These are phyloP conservation scores for Diospyros lotus DNA, from an alignment of 148 eudicot species.

Conservation along the genomic window DNA sequence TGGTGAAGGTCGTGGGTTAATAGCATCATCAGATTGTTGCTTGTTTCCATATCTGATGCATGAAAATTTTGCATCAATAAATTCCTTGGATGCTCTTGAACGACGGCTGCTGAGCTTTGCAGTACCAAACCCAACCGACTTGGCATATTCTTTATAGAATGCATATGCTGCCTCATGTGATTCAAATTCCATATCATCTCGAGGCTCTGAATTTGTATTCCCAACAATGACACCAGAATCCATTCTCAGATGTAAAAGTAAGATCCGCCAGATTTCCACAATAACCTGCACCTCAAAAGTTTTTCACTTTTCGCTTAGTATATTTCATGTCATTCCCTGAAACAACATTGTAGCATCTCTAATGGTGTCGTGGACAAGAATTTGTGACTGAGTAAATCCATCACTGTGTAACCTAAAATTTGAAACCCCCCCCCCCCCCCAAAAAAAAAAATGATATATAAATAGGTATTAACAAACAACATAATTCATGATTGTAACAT, in stretches of 20 bases:
- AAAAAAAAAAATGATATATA: neutral
- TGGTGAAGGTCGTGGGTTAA: constrained; percentile 71
- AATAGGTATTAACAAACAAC: neutral
- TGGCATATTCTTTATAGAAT: constrained; percentile 65
- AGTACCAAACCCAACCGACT: constrained; percentile 61
- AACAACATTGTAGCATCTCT: neutral
- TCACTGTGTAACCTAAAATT: constrained; percentile 1
- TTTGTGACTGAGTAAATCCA: neutral
- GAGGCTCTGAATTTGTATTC: constrained; percentile 37
- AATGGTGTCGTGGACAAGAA: neutral
- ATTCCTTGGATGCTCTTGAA: constrained; percentile 63
- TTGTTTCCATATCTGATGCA: constrained; percentile 69
- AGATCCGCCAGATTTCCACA: neutral
- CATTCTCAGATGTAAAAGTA: constrained; percentile 20
- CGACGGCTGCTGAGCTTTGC: constrained; percentile 72
- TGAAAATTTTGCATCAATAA: constrained; percentile 68
- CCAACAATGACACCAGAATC: constrained; percentile 22
- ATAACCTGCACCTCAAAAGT: neutral
- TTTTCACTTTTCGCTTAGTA: constrained; percentile 9
- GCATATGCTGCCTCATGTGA: constrained; percentile 60
- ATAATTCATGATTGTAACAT: neutral
- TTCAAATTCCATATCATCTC: constrained; percentile 54
- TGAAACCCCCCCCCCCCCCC: neutral
- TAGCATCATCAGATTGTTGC: constrained; percentile 69
- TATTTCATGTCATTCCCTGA: neutral